Evolutionary conservation across 1,284 basidiomycete genomes (phyloP), one percentile per base, ranked within the genome.

Genomic region (Pisolithus thermaeus): DNA sequence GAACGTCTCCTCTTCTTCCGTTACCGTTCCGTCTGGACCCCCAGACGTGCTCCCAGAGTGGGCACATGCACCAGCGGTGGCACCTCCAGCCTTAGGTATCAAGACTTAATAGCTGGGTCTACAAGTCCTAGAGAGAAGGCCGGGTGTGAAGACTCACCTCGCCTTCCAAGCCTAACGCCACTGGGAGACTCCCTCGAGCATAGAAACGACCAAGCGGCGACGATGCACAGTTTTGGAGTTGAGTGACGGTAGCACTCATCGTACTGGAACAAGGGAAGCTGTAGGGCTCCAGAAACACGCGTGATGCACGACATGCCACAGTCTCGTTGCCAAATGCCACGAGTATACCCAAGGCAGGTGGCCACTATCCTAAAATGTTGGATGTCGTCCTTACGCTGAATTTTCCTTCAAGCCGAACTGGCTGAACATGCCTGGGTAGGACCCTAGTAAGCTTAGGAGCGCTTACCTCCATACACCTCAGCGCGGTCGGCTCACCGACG

Each of bases 1-100:
- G 3, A 61, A 55, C 2, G 69, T 70, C 28, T 74, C 73, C 41
- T 61, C 53, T 18, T 60, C 25, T 9, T 30, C 28, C 7, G 32
- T 5, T 12, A 35, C 12, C 5, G 32, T 12, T 14, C 32, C 32
- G 2, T 14, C 32, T 35, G 12, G 32, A 35, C 5, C 32, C 4
- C 32, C 12, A 35, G 12, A 35, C 6, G 32, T 12, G 12, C 2
- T 35, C 12, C 4, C 32, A 14, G 32, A 5, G 32, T 35, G 32
- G 32, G 4, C 32, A 5, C 32, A 35, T 35, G 32, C 11, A 35
- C 32, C 12, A 12, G 12, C 32, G 25, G 25, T 27, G 25, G 25
- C 25, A 27, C 25, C 25, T 27, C 25, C 25, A 27, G 25, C 25
- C 25, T 27, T 5, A 27, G 25, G 25, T 27, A 7, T 27, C 25